These are phyloP conservation scores for Hypsizygus marmoreus DNA, from an alignment of 768 basidiomycete species.

Conservation along the genomic window DNA sequence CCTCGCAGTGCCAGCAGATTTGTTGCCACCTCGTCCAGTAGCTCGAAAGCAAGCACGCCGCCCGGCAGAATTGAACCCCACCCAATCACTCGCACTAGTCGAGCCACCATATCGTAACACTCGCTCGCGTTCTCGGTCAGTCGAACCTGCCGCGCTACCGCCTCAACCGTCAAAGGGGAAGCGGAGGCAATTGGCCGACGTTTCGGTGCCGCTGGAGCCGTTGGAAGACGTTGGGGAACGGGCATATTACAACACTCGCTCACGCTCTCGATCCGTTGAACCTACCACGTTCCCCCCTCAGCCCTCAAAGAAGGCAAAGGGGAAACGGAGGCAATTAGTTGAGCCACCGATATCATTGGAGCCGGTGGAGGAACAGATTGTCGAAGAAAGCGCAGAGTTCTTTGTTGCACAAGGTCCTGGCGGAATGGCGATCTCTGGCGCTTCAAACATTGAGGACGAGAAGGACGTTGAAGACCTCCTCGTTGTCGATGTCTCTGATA, in stretches of 20 bases:
- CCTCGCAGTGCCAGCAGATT: too few relatives aligned
- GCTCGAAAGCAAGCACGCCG: conserved; percentile 9
- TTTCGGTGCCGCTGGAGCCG: not conserved
- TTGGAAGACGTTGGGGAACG: conserved; percentile 21
- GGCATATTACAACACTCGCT: conserved; percentile 36
- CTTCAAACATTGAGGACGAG: conserved; percentile 20
- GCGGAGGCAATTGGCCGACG: not conserved
- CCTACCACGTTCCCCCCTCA: conserved; percentile 13
- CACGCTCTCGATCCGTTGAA: conserved; percentile 33
- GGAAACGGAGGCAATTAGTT: not conserved
- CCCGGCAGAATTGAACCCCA: not conserved
- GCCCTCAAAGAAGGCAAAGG: not conserved
- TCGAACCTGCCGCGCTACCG: conserved; percentile 23
- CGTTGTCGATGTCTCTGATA: conserved; percentile 15
- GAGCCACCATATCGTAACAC: conserved; percentile 35
- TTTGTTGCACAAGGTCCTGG: not conserved
- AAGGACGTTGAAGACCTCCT: conserved; percentile 28
- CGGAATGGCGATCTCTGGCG: not conserved
- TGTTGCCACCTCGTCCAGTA: too few relatives aligned
- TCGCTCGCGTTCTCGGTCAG: conserved; percentile 33
- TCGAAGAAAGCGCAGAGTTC: not conserved
- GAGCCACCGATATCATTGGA: not conserved
- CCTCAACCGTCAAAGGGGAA: not conserved
- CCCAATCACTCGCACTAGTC: not conserved
- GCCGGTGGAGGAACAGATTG: conserved; percentile 8